phyloP scores from a whole-genome alignment of 495 filamentous ascomycete species.

The Geopyxis carbonaria region DNA sequence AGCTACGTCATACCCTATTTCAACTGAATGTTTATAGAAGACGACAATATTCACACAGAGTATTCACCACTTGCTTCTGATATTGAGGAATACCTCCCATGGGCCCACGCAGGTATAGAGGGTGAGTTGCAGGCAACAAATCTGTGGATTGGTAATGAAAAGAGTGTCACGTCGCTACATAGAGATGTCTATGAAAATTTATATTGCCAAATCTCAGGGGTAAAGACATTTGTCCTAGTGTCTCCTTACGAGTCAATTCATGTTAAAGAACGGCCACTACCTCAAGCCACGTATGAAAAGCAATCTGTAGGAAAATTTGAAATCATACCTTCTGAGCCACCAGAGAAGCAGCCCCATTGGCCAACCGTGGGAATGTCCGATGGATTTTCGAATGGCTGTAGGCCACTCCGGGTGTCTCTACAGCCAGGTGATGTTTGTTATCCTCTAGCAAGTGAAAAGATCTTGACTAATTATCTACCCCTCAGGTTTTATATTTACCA shows the following conservation, averaged over 20 bases:
- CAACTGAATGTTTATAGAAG: conserved; percentile 32
- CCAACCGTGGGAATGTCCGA: conserved; percentile 61
- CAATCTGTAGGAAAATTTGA: conserved; percentile 18
- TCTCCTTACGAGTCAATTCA: conserved; percentile 45
- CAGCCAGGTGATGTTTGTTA: conserved; percentile 41
- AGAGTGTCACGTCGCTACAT: conserved; percentile 49
- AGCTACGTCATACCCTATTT: not conserved
- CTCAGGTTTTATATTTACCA: conserved; percentile 50
- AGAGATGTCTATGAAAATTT: conserved; percentile 71
- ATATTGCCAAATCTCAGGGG: conserved; percentile 52
- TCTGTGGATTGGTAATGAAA: conserved; percentile 58
- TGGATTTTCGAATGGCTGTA: conserved; percentile 29
- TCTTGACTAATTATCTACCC: not conserved
- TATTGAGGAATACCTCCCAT: conserved; percentile 41
- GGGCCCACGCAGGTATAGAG: conserved; percentile 47
- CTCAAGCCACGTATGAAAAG: conserved; percentile 34
- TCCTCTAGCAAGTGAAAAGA: not conserved
- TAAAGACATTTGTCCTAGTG: conserved; percentile 43
- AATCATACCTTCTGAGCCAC: conserved; percentile 26
- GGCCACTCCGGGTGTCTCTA: conserved; percentile 43
- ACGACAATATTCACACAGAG: conserved; percentile 58
- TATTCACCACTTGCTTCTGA: conserved; percentile 40
- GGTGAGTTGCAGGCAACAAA: conserved; percentile 52
- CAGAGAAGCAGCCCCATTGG: conserved; percentile 27
- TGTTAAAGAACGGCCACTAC: conserved; percentile 41